Base-by-base conservation (phyloP, 306 rosid species). In the Fragaria iinumae region DNA sequence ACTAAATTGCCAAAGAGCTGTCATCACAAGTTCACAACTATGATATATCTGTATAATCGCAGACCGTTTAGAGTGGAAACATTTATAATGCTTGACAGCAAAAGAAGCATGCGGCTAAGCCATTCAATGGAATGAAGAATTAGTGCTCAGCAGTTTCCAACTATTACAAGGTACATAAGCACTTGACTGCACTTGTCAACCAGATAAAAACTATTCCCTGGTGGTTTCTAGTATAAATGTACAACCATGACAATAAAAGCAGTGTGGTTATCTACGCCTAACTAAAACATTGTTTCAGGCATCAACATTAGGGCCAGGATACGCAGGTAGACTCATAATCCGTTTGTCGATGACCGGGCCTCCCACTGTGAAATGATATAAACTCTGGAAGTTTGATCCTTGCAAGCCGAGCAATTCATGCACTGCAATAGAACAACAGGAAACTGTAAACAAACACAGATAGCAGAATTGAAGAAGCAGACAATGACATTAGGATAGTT, bases 351-450 rank as follows among this genome's bases (percentile, higher is more conserved):
- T 17, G 59, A 95, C 96, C 8, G 98, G 98, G 48, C 85, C 88
- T 83, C 98, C 98, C 56, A 95, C 85, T 0, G 98, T 95, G 87
- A 95, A 95, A 85, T 95, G 98, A 82, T 95, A 92, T 12, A 95
- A 87, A 75, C 97, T 92, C 80, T 95, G 98, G 80, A 88, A 95
- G 69, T 82, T 78, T 62, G 96, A 90, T 20, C 89, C 96, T 82
- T 88, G 85, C 76, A 95, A 70, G 72, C 97, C 97, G 64, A 95
- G 93, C 67, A 84, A 65, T 73, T 89, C 93, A 80, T 95, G 98
- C 86, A 95, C 97, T 95, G 97, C 85, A 85, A 75, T 71, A 49
- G 45, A 86, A 69, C 50, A 71, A 73, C 25, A 43, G 7, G 79
- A 71, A 73, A 29, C 8, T 75, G 29, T 45, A 34, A 68, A 45